A percentile compares a stretch with the other conserved stretches of the same genome.
phyloP scores from a whole-genome alignment of 2,329 filamentous ascomycete species.

The Colletotrichum caudatum region DNA sequence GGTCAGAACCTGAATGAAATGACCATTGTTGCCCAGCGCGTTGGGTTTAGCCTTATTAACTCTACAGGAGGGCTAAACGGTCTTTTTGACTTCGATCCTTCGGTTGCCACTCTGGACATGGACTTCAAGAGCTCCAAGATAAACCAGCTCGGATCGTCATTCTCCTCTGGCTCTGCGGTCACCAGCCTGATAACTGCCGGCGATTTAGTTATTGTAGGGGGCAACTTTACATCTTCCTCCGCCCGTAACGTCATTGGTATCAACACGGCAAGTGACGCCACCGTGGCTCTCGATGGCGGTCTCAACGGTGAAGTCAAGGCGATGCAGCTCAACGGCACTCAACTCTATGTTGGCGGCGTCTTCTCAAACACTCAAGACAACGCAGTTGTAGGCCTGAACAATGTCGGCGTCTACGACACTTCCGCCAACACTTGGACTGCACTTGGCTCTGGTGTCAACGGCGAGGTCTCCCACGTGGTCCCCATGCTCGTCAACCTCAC shows the following conservation, averaged over 20 bases:
- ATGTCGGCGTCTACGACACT: constrained; percentile 82
- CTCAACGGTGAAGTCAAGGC: constrained; percentile 83
- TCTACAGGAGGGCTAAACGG: constrained; percentile 88
- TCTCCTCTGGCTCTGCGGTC: constrained; percentile 76
- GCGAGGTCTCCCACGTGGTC: constrained; percentile 79
- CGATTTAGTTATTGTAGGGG: constrained; percentile 79
- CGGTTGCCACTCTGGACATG: constrained; percentile 66
- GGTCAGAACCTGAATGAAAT: constrained; percentile 72
- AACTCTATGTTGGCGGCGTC: constrained; percentile 84
- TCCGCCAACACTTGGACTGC: constrained; percentile 77
- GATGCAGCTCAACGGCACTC: constrained; percentile 74
- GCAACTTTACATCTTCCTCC: constrained; percentile 80
- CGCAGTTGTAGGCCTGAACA: constrained; percentile 73
- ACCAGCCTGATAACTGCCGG: constrained; percentile 74
- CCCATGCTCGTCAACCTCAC: constrained; percentile 85
- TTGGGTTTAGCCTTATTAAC: constrained; percentile 80
- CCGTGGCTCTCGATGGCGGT: constrained; percentile 75
- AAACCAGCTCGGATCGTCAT: constrained; percentile 78
- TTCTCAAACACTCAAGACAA: constrained; percentile 81
- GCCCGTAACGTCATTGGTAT: constrained; percentile 84
- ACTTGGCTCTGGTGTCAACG: constrained; percentile 88
- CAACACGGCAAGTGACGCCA: constrained; percentile 69
- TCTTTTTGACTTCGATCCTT: constrained; percentile 88
- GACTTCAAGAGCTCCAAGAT: constrained; percentile 79
- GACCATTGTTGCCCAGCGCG: constrained; percentile 88